Percentiles rank a stretch among this genome's conserved stretches.
phyloP scores from a whole-genome alignment of 495 filamentous ascomycete species.

The Aspergillus carlsbadensis region DNA sequence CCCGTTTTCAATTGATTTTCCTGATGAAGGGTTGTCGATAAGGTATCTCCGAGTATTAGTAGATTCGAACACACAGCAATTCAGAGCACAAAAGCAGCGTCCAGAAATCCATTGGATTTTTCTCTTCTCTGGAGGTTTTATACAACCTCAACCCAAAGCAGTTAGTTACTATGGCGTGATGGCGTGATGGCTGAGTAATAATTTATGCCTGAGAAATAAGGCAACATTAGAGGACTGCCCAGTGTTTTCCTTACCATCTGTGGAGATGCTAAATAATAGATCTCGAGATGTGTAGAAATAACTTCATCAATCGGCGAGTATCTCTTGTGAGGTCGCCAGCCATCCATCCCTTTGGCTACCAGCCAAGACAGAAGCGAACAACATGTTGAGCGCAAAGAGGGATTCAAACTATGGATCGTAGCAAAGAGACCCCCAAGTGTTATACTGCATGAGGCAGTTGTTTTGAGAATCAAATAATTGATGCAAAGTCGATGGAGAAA shows the following conservation, averaged over 20 bases:
- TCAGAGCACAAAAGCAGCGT: not conserved
- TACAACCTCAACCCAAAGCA: constrained; percentile 21
- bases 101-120: not conserved
- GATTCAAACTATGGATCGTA: too few relatives aligned
- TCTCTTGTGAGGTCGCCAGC: not conserved
- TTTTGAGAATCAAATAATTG: too few relatives aligned
- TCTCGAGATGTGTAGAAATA: not conserved
- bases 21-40: constrained; percentile 14
- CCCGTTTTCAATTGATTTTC: constrained; percentile 7
- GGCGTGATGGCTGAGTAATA: constrained; percentile 22
- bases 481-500: too few relatives aligned
- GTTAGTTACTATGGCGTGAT: constrained; percentile 25
- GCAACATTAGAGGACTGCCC: not conserved
- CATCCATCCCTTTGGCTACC: too few relatives aligned
- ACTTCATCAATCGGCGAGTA: not conserved
- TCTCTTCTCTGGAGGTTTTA: constrained; percentile 13
- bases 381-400: too few relatives aligned
- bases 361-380: too few relatives aligned
- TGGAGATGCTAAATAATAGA: not conserved
- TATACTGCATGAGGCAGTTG: too few relatives aligned
- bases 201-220: constrained; percentile 11
- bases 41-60: constrained; percentile 19
- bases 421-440: too few relatives aligned
- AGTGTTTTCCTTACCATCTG: not conserved
- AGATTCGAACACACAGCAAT: constrained; percentile 8